Percentiles rank a stretch among this genome's conserved stretches.
phyloP scores from a whole-genome alignment of 176 grass and related monocot species.

The Dendrocalamus sinicus region DNA sequence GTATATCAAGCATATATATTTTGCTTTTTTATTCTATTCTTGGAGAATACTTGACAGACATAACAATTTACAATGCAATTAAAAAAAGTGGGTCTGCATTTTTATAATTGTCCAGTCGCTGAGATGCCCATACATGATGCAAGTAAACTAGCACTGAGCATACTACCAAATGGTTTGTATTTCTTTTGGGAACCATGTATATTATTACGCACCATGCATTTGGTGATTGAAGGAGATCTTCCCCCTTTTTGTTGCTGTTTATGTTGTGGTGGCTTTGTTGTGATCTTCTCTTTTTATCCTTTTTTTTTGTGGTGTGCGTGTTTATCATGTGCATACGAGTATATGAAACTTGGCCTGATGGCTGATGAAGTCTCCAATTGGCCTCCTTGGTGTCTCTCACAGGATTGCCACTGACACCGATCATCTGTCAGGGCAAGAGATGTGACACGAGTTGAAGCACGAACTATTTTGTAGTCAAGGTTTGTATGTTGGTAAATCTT shows the following conservation, averaged over 20 bases:
- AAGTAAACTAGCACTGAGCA: conserved; percentile 4
- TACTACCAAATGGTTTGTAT: not conserved
- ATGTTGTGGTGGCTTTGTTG: not conserved
- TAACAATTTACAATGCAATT: not conserved
- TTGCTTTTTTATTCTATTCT: conserved; percentile 13
- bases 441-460: not conserved
- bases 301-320: not conserved
- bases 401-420: not conserved
- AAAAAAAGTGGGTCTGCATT: not conserved
- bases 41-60: conserved; percentile 28
- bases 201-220: not conserved
- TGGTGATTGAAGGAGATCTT: not conserved
- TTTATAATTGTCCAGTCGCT: not conserved
- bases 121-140: not conserved
- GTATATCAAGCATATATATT: conserved; percentile 36
- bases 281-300: not conserved
- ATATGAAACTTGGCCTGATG: not conserved
- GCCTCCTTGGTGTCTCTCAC: not conserved
- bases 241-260: not conserved
- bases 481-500: not conserved
- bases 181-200: not conserved
- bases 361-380: not conserved
- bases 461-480: not conserved
- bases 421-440: too few relatives aligned
- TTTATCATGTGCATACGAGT: not conserved